These are phyloP conservation scores for Gnomoniopsis smithogilvyi DNA, from an alignment of 2,329 filamentous ascomycete species.

Conservation along the genomic window DNA sequence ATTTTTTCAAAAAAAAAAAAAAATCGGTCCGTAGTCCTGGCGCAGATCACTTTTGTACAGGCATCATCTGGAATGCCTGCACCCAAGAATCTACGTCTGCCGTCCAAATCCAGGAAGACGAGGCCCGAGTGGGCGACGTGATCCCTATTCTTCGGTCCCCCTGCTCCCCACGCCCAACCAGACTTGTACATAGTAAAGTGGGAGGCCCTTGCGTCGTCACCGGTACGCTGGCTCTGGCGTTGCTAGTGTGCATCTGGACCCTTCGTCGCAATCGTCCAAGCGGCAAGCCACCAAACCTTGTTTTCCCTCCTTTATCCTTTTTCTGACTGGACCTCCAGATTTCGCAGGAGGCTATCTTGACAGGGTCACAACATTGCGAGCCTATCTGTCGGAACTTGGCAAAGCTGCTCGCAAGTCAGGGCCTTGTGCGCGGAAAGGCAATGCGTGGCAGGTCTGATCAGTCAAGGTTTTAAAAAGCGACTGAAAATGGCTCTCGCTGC, in stretches of 20 bases:
- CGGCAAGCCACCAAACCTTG: not conserved
- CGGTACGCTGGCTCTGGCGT: slow-evolving; percentile 14
- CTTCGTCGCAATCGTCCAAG: slow-evolving; percentile 3
- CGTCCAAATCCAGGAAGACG: no score
- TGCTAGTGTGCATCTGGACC: slow-evolving; percentile 2
- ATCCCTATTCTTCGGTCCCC: not conserved
- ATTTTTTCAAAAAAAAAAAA: no score
- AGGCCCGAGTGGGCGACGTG: not conserved
- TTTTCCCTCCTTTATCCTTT: not conserved
- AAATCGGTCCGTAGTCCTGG: not conserved
- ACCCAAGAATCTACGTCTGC: slow-evolving; percentile 10
- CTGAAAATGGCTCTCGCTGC: not conserved
- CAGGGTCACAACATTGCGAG: no score
- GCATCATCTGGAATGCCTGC: slow-evolving; percentile 14
- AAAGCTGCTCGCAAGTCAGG: not conserved
- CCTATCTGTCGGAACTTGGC: no score
- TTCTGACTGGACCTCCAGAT: not conserved
- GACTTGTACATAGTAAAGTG: not conserved
- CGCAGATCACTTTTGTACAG: slow-evolving; percentile 2
- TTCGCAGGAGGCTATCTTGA: not conserved
- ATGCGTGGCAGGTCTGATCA: not conserved
- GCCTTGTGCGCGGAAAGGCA: slow-evolving; percentile 7
- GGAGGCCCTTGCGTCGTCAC: not conserved
- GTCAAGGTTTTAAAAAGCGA: no score
- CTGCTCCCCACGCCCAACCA: slow-evolving; percentile 3